Conservation (phyloP, 352 stramenopile genomes). For the Pythium myriotylum region DNA sequence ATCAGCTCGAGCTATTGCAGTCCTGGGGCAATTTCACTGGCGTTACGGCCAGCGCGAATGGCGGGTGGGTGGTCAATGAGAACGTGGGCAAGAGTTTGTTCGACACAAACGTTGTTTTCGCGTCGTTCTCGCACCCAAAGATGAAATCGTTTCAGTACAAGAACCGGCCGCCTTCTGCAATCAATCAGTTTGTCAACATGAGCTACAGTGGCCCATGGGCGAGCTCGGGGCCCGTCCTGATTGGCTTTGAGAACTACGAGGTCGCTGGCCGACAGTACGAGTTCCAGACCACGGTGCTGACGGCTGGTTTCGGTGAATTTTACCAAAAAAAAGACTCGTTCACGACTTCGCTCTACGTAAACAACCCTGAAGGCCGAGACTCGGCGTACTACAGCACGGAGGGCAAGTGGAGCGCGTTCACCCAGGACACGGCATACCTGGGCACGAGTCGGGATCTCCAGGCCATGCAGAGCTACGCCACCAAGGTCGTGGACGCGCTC, state of each 20-base stretch:
- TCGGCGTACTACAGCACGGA: slow-evolving; percentile 42
- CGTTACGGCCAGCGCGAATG: slow-evolving; percentile 13
- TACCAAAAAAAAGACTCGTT: slow-evolving; percentile 37
- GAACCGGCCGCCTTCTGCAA: slow-evolving; percentile 30
- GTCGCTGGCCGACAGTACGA: slow-evolving; percentile 59
- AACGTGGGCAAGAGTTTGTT: slow-evolving; percentile 68
- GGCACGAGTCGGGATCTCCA: slow-evolving; percentile 64
- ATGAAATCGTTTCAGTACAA: slow-evolving; percentile 53
- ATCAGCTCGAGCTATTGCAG: slow-evolving; percentile 50
- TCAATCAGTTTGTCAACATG: slow-evolving; percentile 59
- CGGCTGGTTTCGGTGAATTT: slow-evolving; percentile 47
- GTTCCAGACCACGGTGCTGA: slow-evolving; percentile 63
- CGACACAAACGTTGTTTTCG: slow-evolving; percentile 53
- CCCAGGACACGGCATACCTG: slow-evolving; percentile 20
- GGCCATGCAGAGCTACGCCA: slow-evolving; percentile 77
- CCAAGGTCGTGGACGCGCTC: slow-evolving; percentile 41
- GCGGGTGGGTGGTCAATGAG: slow-evolving; percentile 46
- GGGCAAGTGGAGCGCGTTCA: slow-evolving; percentile 38
- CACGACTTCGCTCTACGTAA: slow-evolving; percentile 53
- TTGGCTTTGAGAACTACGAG: slow-evolving; percentile 60
- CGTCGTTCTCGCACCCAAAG: slow-evolving; percentile 53
- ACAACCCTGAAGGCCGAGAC: slow-evolving; percentile 64
- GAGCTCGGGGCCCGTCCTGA: slow-evolving; percentile 52
- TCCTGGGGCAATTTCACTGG: slow-evolving; percentile 6
- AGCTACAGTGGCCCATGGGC: slow-evolving; percentile 40